A percentile compares a stretch with the other conserved stretches of the same genome.
phyloP scores from a whole-genome alignment of 495 filamentous ascomycete genomes.

The Aspergillus coremiiformis region DNA sequence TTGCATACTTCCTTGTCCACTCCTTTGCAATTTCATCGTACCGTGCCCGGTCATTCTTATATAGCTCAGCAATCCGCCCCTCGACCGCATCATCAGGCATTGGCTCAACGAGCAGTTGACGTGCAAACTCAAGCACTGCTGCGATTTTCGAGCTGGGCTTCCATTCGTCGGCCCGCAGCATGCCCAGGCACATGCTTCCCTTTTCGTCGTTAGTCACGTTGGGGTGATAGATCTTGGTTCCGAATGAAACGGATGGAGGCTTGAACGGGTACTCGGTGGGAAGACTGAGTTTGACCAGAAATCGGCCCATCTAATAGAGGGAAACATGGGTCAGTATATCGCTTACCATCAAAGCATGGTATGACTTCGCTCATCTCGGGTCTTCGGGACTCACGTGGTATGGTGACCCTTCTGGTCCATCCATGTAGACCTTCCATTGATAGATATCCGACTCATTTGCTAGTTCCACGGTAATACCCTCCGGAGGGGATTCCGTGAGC shows the following conservation, averaged over 20 bases:
- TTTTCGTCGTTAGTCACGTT: constrained; percentile 93
- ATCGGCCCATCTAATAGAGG: constrained; percentile 58
- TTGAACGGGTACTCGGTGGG: constrained; percentile 94
- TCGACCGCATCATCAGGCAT: constrained; percentile 95
- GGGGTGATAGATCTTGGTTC: constrained; percentile 96
- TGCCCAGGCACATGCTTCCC: constrained; percentile 84
- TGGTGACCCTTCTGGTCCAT: constrained; percentile 61
- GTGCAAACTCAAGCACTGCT: constrained; percentile 71
- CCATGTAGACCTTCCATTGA: constrained; percentile 74
- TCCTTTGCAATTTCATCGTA: constrained; percentile 78
- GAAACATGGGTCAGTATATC: constrained; percentile 7
- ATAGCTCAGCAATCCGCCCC: constrained; percentile 78
- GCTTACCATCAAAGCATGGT: neutral
- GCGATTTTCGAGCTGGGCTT: constrained; percentile 78
- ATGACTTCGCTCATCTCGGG: neutral
- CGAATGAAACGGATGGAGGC: constrained; percentile 76
- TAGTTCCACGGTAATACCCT: constrained; percentile 58
- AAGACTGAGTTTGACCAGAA: constrained; percentile 67
- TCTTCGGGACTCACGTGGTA: constrained; percentile 52
- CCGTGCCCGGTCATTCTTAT: constrained; percentile 57
- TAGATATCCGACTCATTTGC: constrained; percentile 68
- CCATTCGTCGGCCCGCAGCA: constrained; percentile 87
- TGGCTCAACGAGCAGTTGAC: constrained; percentile 73
- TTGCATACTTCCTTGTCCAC: constrained; percentile 73
- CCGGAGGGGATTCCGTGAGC: constrained; percentile 54